Percentiles rank a stretch among this genome's conserved stretches.
Evolutionary conservation across 2,329 filamentous ascomycete genomes (phyloP).

Genomic region (Clonostachys rhizophaga): DNA sequence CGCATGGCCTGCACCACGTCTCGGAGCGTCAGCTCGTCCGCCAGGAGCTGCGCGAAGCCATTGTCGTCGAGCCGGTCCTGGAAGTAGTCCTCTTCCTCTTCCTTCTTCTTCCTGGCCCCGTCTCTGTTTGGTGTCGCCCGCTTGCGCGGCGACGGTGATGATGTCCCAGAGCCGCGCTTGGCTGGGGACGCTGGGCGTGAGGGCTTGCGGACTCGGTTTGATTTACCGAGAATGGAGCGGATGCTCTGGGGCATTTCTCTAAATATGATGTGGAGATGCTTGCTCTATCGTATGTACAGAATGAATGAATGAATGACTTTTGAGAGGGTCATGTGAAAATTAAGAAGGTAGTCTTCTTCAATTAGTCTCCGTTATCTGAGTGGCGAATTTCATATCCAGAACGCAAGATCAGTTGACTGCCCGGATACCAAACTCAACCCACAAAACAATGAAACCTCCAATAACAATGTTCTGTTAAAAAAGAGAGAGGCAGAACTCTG

Average conservation of each 20-base stretch:
- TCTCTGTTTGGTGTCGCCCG: constrained; percentile 3
- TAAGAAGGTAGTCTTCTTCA: too few species aligned
- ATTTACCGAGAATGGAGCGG: background rate
- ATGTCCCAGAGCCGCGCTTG: background rate
- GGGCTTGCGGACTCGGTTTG: background rate
- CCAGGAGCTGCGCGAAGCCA: constrained; percentile 51
- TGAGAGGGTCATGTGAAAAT: too few species aligned
- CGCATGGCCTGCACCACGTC: constrained; percentile 62
- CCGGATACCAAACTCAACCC: too few species aligned
- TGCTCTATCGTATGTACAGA: too few species aligned
- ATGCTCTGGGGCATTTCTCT: background rate
- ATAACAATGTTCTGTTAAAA: too few species aligned
- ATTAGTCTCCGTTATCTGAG: too few species aligned
- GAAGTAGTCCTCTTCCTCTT: constrained; percentile 19
- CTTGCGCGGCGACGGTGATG: constrained; percentile 15
- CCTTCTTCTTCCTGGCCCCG: constrained; percentile 2
- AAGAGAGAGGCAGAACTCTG: too few species aligned
- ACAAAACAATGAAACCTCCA: too few species aligned
- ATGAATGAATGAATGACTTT: too few species aligned
- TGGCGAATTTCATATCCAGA: too few species aligned
- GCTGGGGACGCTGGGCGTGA: background rate
- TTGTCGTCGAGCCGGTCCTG: constrained; percentile 52
- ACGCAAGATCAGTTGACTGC: too few species aligned
- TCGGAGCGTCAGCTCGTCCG: constrained; percentile 49
- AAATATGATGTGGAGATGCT: too few species aligned